Base-by-base conservation (phyloP, 2,329 filamentous ascomycete species). In the Gnomoniopsis sp. region DNA sequence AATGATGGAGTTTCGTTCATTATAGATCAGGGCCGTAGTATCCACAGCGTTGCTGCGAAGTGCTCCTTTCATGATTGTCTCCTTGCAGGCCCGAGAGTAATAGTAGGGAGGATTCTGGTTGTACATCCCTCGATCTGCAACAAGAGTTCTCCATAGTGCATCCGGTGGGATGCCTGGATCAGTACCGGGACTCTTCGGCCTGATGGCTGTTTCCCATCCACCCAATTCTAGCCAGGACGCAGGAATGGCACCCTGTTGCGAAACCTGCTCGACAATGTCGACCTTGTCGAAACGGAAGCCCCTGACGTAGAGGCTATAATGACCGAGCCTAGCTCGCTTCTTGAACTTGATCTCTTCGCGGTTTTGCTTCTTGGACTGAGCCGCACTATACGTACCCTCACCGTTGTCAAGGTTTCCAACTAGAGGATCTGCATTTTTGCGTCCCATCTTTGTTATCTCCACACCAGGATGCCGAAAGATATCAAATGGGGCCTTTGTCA, bases 341-440 rank as follows among this genome's bases (percentile, higher is more conserved):
- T 22, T 47, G 19, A 47, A 47, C 44, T 47, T 47, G 17, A 47
- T 22, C 17, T 47, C 44, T 3, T 47, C 4, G 44, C 44, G 3
- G 19, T 47, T 23, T 17, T 47, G 44, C 3, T 53, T 43, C 22
- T 65, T 66, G 41, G 57, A 64, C 26, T 68, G 63, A 1, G 67
- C 69, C 1, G 71, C 72, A 17, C 52, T 65, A 60, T 75, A 75
- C 44, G 66, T 72, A 15, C 67, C 51, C 3, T 68, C 62, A 1
- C 61, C 62, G 2, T 63, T 57, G 1, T 56, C 58, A 1, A 70
- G 71, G 2, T 62, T 15, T 0, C 72, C 72, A 1, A 75, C 72
- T 0, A 75, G 59, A 0, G 71, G 64, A 34, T 75, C 72, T 4
- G 72, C 72, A 58, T 74, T 72, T 36, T 63, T 67, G 12, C 72